Evolutionary conservation across 2,329 filamentous ascomycete species (phyloP).

Genomic region (Trichocomaceae sp.): DNA sequence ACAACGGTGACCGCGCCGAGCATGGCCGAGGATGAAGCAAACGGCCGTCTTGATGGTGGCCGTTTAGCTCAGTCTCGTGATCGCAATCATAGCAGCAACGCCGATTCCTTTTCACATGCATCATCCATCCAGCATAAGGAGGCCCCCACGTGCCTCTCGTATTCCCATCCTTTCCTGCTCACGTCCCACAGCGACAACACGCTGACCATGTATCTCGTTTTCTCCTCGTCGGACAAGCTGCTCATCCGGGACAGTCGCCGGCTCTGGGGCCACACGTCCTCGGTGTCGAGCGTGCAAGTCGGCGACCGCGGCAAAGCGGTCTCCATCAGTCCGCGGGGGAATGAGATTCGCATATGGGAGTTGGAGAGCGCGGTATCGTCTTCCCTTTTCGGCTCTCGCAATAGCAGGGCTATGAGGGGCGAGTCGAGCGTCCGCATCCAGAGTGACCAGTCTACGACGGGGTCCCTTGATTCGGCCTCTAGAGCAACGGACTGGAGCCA

Average conservation of each 20-base stretch:
- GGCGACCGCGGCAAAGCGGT: constrained; percentile 80
- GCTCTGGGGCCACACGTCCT: constrained; percentile 87
- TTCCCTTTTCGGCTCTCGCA: constrained; percentile 33
- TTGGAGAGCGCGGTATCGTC: constrained; percentile 62
- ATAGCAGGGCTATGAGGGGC: constrained; percentile 36
- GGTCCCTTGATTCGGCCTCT: constrained; percentile 11
- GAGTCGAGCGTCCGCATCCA: constrained; percentile 51
- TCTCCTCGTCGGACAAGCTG: constrained; percentile 59
- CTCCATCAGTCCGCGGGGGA: constrained; percentile 74
- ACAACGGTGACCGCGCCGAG: constrained; percentile 35
- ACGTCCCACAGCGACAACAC: constrained; percentile 84
- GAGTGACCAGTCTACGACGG: constrained; percentile 29
- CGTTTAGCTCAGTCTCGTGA: constrained; percentile 18
- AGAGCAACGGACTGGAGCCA: constrained; percentile 23
- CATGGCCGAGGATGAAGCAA: constrained; percentile 6
- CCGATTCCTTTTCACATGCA: constrained; percentile 4
- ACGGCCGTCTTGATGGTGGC: constrained; percentile 9
- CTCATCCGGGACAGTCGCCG: constrained; percentile 66
- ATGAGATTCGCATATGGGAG: constrained; percentile 81
- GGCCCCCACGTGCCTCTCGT: constrained; percentile 60
- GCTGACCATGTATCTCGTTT: constrained; percentile 72
- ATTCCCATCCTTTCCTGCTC: constrained; percentile 78
- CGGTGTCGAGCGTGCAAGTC: constrained; percentile 78
- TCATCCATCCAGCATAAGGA: constrained; percentile 31
- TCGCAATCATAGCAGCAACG: constrained; percentile 8